A percentile compares a stretch with the other conserved stretches of the same genome.
Conservation (phyloP, 2,329 filamentous ascomycete genomes). For the Phialophora chinensis region DNA sequence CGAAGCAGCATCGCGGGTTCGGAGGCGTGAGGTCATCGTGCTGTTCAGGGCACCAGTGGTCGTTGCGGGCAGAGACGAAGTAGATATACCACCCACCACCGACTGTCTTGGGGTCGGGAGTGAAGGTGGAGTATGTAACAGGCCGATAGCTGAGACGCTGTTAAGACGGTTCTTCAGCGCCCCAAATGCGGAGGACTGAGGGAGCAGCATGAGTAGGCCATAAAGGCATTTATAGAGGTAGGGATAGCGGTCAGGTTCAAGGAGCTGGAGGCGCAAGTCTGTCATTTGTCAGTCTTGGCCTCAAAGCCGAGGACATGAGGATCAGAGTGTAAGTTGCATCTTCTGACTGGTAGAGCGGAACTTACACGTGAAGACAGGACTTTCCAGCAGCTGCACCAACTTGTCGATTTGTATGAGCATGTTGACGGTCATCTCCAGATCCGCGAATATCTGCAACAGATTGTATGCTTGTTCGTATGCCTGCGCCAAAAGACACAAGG, state of each 20-base stretch:
- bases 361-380: slow-evolving; percentile 95
- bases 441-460: slow-evolving; percentile 91
- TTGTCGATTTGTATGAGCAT: slow-evolving; percentile 99
- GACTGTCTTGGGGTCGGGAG: slow-evolving; percentile 41
- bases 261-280: slow-evolving; percentile 92
- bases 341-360: slow-evolving; percentile 18
- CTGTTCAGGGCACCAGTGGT: slow-evolving; percentile 11
- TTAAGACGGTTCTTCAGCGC: slow-evolving; percentile 96
- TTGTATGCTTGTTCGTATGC: slow-evolving; percentile 98
- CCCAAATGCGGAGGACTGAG: slow-evolving; percentile 95
- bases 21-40: slow-evolving; percentile 28
- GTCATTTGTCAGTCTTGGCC: slow-evolving; percentile 11
- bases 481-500: slow-evolving; percentile 90
- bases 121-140: slow-evolving; percentile 77
- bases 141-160: slow-evolving; percentile 95
- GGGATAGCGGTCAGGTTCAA: slow-evolving; percentile 93
- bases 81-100: slow-evolving; percentile 33
- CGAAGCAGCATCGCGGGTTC: slow-evolving; percentile 29
- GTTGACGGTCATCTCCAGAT: slow-evolving; percentile 98
- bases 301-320: slow-evolving; percentile 29
- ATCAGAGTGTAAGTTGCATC: background rate
- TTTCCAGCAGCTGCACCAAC: slow-evolving; percentile 93
- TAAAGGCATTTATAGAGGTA: slow-evolving; percentile 98
- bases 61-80: slow-evolving; percentile 17
- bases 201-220: slow-evolving; percentile 95